Conservation (phyloP, 345 rosid species). For the Eutrema heterophyllum region DNA sequence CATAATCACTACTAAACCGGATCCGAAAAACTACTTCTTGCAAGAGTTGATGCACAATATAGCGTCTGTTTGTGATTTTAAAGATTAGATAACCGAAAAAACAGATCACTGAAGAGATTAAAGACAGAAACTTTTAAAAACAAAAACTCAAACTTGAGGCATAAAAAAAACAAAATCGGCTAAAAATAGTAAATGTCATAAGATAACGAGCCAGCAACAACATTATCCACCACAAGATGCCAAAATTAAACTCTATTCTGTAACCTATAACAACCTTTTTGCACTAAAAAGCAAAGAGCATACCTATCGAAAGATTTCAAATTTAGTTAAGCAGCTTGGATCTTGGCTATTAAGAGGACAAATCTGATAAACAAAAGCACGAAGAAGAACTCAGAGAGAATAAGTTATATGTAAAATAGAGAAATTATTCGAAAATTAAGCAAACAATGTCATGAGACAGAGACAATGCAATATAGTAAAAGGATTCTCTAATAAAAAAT, state of each 20-base stretch:
- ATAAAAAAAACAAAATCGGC: neutral
- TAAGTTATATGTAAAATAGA: neutral
- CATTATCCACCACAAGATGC: conserved; percentile 9
- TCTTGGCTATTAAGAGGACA: neutral
- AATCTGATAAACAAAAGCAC: conserved; percentile 3
- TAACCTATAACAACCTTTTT: neutral
- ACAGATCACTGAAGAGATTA: conserved; percentile 12
- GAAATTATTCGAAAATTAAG: neutral
- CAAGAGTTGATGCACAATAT: neutral
- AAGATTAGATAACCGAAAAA: neutral
- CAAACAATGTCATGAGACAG: conserved; percentile 13
- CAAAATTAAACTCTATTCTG: neutral
- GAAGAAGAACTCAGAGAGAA: neutral
- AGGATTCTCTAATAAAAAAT: neutral
- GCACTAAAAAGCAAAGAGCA: neutral
- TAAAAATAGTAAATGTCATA: conserved; percentile 9
- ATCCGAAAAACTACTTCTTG: neutral
- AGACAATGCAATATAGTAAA: conserved; percentile 3
- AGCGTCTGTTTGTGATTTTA: neutral
- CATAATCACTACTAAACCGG: neutral
- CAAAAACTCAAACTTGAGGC: neutral
- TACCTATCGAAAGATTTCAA: conserved; percentile 15
- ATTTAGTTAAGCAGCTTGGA: neutral
- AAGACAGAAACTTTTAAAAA: neutral
- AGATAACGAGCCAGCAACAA: neutral